A percentile compares a stretch with the other conserved stretches of the same genome.
phyloP scores from a whole-genome alignment of 768 basidiomycete genomes.

The Tylopilus balloui region DNA sequence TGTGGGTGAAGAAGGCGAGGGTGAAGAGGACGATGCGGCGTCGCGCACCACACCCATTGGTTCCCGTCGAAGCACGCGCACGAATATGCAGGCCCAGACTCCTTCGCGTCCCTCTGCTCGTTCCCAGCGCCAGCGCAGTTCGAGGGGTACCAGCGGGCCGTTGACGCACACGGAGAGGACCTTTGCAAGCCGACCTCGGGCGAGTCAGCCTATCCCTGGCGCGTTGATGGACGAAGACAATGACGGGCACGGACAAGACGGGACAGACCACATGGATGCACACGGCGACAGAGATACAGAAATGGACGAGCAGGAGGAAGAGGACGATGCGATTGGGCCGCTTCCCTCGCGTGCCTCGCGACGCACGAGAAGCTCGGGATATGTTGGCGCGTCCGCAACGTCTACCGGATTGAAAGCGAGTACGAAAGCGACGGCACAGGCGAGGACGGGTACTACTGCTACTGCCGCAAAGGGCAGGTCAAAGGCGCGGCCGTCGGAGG shows the following conservation, averaged over 20 bases:
- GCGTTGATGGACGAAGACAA: conserved; percentile 39
- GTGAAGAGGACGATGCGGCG: conserved; percentile 7
- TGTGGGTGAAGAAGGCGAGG: conserved; percentile 27
- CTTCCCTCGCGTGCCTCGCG: conserved; percentile 26
- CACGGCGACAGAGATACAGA: conserved; percentile 19
- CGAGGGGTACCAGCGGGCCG: conserved; percentile 4
- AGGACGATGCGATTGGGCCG: conserved; percentile 34
- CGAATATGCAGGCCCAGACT: conserved; percentile 8
- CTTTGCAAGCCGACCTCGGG: conserved; percentile 5
- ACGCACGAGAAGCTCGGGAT: conserved; percentile 17
- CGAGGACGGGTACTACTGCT: background rate
- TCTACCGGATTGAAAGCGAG: conserved; percentile 9
- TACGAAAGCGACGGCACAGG: background rate
- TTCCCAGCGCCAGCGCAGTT: conserved; percentile 10
- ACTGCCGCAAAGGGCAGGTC: conserved; percentile 13
- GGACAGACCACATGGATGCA: conserved; percentile 24
- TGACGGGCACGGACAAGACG: conserved; percentile 16
- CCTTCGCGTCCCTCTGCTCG: conserved; percentile 12
- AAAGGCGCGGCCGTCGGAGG: conserved; percentile 18
- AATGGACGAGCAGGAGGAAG: conserved; percentile 30
- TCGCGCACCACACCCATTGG: conserved; percentile 5
- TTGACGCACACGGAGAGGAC: conserved; percentile 6
- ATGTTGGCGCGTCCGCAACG: conserved; percentile 9
- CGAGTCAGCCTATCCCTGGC: conserved; percentile 40
- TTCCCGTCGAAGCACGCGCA: conserved; percentile 12